A percentile compares a stretch with the other conserved stretches of the same genome.
Conservation (phyloP, 2,329 filamentous ascomycete species). For the Waltergamsia citrina region DNA sequence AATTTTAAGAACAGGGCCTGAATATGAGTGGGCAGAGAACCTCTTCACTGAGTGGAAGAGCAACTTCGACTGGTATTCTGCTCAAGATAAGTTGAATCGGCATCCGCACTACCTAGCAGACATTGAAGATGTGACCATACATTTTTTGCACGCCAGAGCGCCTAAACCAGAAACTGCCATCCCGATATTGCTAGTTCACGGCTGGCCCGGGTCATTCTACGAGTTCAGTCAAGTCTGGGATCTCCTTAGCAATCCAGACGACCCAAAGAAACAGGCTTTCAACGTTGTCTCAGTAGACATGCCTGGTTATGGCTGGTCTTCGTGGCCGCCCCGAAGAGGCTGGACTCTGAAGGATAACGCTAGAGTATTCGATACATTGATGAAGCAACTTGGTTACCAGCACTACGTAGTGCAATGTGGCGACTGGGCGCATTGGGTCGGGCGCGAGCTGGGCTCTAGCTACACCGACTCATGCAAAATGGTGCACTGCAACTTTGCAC, state of each 20-base stretch:
- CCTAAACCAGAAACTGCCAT: slow-evolving; percentile 13
- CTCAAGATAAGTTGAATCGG: slow-evolving; percentile 6
- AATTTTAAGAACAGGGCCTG: background rate
- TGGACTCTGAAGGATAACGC: slow-evolving; percentile 25
- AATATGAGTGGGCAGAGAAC: slow-evolving; percentile 7
- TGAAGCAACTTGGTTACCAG: slow-evolving; percentile 24
- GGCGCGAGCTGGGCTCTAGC: slow-evolving; percentile 22
- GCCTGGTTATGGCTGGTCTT: slow-evolving; percentile 24
- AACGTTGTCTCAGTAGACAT: slow-evolving; percentile 26
- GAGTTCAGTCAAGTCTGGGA: slow-evolving; percentile 28
- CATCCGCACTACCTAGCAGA: slow-evolving; percentile 7
- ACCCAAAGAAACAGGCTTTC: slow-evolving; percentile 13
- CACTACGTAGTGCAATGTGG: slow-evolving; percentile 26
- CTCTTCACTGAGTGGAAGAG: slow-evolving; percentile 7
- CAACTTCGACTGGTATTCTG: slow-evolving; percentile 10
- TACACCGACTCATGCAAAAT: slow-evolving; percentile 22
- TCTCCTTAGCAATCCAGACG: slow-evolving; percentile 16
- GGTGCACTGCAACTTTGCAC: slow-evolving; percentile 30
- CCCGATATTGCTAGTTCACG: slow-evolving; percentile 27
- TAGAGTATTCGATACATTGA: slow-evolving; percentile 20
- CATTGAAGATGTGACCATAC: slow-evolving; percentile 8
- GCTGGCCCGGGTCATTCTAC: slow-evolving; percentile 30
- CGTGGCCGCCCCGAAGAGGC: slow-evolving; percentile 13
- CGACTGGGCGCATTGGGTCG: slow-evolving; percentile 29
- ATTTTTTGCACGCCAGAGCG: slow-evolving; percentile 9